Conservation (phyloP, 2,329 filamentous ascomycete species). For the Penicillium sp. region DNA sequence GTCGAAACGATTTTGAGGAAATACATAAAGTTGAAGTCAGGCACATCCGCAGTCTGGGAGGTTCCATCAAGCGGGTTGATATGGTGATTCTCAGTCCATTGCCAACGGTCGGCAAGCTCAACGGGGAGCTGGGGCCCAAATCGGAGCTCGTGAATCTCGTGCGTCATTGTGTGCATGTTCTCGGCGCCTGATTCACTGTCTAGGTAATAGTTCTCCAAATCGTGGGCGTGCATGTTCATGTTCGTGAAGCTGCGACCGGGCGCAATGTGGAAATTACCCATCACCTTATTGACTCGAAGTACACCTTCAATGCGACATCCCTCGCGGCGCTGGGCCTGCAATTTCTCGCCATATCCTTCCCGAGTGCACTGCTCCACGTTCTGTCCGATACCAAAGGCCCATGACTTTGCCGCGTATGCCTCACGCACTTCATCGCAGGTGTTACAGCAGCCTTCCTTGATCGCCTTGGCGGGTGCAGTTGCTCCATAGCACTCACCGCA, state of each 20-base stretch:
- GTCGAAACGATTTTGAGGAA: slow-evolving; percentile 98
- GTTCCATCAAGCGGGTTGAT: slow-evolving; percentile 82
- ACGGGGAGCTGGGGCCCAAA: slow-evolving; percentile 91
- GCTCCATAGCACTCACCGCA: slow-evolving; percentile 94
- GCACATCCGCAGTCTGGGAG: slow-evolving; percentile 72
- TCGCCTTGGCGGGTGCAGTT: slow-evolving; percentile 64
- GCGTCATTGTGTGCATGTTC: slow-evolving; percentile 79
- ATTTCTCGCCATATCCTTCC: slow-evolving; percentile 86
- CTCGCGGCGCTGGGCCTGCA: slow-evolving; percentile 84
- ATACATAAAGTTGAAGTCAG: slow-evolving; percentile 97
- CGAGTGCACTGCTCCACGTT: slow-evolving; percentile 92
- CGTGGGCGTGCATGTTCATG: slow-evolving; percentile 96
- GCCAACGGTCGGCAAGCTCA: slow-evolving; percentile 58
- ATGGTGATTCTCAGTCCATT: slow-evolving; percentile 86
- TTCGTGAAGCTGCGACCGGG: slow-evolving; percentile 95
- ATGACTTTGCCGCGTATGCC: slow-evolving; percentile 83
- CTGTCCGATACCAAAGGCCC: slow-evolving; percentile 92
- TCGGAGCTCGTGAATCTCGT: slow-evolving; percentile 81
- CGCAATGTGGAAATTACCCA: slow-evolving; percentile 98
- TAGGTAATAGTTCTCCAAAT: slow-evolving; percentile 92
- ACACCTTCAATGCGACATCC: slow-evolving; percentile 92
- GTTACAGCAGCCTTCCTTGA: slow-evolving; percentile 90
- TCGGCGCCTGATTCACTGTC: slow-evolving; percentile 54
- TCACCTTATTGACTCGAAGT: slow-evolving; percentile 94
- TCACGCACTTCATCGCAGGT: slow-evolving; percentile 96